phyloP scores from a whole-genome alignment of 2,329 filamentous ascomycete genomes.

The Blastomyces silverae region DNA sequence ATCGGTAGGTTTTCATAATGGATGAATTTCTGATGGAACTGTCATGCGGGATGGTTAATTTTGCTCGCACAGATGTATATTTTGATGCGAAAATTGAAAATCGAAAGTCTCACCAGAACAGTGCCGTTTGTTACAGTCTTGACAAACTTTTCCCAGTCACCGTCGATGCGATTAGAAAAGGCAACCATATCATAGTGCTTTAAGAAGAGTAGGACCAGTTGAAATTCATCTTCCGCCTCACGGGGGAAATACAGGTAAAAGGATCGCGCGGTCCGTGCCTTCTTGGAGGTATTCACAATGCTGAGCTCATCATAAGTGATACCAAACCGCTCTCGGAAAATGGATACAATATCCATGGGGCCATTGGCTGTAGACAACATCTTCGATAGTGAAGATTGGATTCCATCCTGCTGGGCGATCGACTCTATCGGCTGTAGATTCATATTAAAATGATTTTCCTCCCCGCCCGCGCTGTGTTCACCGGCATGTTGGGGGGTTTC shows the following conservation, averaged over 20 bases:
- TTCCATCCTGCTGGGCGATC: background rate
- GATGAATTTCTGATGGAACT: constrained; percentile 36
- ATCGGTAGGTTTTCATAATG: constrained; percentile 28
- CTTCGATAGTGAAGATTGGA: background rate
- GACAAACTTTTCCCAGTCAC: constrained; percentile 35
- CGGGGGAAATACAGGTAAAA: constrained; percentile 36
- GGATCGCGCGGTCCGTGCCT: constrained; percentile 22
- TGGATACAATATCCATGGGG: constrained; percentile 15
- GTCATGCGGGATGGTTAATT: background rate
- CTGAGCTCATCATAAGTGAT: constrained; percentile 30
- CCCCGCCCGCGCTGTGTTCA: background rate
- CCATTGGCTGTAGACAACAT: background rate
- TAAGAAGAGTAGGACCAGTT: constrained; percentile 26
- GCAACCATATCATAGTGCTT: constrained; percentile 26
- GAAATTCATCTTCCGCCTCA: constrained; percentile 24
- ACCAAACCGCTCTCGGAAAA: constrained; percentile 21
- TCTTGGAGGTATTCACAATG: constrained; percentile 20
- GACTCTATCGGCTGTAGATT: background rate
- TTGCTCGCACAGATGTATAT: background rate
- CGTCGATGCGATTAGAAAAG: constrained; percentile 28
- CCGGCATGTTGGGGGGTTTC: background rate
- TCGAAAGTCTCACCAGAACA: constrained; percentile 30
- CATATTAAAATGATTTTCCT: background rate
- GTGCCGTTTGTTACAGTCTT: constrained; percentile 27
- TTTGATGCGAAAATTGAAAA: background rate